Evolutionary conservation across 2,329 filamentous ascomycete species (phyloP).

Genomic region (Coniochaeta sp.): DNA sequence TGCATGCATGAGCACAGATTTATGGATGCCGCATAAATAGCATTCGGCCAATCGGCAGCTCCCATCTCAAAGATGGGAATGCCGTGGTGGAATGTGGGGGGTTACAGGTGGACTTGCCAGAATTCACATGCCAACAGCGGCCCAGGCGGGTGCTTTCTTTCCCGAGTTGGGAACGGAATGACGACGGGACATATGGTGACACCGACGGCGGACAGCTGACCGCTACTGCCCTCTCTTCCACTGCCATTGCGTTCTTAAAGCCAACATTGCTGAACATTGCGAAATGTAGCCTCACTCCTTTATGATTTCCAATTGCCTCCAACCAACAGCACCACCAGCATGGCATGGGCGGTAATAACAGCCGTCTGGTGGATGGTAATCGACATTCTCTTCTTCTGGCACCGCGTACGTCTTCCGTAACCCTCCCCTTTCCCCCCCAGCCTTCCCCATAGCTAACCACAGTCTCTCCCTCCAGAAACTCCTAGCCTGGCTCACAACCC

Average conservation of each 20-base stretch:
- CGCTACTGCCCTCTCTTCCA: no score
- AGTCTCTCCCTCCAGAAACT: constrained; percentile 50
- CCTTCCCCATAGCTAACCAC: constrained; percentile 9
- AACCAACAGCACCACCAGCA: background rate
- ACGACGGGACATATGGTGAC: background rate
- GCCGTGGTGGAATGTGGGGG: constrained; percentile 2
- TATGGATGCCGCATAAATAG: no score
- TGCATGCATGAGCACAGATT: no score
- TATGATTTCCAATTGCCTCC: background rate
- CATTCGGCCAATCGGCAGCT: no score
- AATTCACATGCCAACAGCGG: background rate
- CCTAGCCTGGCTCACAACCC: constrained; percentile 58
- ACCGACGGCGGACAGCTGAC: background rate
- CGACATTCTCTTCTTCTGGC: constrained; percentile 58
- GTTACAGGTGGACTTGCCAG: background rate
- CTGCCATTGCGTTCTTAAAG: no score
- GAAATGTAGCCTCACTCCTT: background rate
- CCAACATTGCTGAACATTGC: no score
- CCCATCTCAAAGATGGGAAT: no score
- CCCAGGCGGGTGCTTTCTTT: background rate
- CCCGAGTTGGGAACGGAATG: background rate
- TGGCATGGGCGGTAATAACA: constrained; percentile 24
- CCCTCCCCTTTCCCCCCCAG: constrained; percentile 7
- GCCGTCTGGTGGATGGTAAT: constrained; percentile 51
- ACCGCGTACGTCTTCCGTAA: constrained; percentile 36